Evolutionary conservation across 345 rosid genomes (phyloP).

Genomic region (Salix arbutifolia): DNA sequence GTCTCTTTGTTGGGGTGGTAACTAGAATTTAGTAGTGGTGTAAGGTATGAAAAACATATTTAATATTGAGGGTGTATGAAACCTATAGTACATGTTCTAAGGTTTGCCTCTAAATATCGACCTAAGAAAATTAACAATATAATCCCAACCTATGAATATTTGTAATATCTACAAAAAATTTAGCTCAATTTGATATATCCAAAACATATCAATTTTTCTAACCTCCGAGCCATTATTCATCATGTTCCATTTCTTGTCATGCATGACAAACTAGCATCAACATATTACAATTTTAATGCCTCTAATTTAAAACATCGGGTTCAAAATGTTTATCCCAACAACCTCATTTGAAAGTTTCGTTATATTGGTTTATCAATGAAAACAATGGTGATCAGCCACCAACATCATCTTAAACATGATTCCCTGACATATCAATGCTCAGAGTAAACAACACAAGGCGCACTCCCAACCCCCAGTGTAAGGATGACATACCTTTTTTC

Average conservation of each 20-base stretch:
- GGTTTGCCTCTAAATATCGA: too few species aligned
- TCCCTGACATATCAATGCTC: neutral
- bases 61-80: too few species aligned
- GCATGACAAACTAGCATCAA: neutral
- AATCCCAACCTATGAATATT: too few species aligned
- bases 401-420: neutral
- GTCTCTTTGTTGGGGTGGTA: too few species aligned
- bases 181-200: too few species aligned
- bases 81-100: rapidly evolving
- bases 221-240: neutral
- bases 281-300: neutral
- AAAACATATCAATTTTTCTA: neutral
- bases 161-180: too few species aligned
- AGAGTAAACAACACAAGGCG: neutral
- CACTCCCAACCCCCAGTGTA: neutral
- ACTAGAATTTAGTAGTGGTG: too few species aligned
- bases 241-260: neutral
- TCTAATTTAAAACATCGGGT: neutral
- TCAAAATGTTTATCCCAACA: neutral
- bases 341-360: neutral
- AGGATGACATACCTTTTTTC: neutral
- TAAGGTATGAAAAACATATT: too few species aligned
- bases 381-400: neutral
- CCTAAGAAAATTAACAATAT: too few species aligned
- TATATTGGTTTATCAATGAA: neutral